These are phyloP conservation scores for Sporothrix brunneoviolacea DNA, from an alignment of 2,329 filamentous ascomycete genomes.

Conservation along the genomic window DNA sequence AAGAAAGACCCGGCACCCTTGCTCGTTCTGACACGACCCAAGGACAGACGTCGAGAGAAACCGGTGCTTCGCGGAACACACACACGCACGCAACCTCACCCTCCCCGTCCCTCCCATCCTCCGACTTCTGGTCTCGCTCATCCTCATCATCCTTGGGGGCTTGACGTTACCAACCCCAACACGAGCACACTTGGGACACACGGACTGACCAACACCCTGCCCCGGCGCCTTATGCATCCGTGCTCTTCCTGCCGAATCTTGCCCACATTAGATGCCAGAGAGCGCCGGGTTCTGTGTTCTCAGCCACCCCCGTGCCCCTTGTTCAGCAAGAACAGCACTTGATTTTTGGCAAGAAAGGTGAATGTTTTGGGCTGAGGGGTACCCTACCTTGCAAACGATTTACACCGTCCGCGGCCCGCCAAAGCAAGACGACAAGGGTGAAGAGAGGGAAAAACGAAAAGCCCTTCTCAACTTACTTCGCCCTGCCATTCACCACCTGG, in stretches of 20 bases:
- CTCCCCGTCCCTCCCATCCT: neutral
- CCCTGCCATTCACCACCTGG: neutral
- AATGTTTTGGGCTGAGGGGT: too few species aligned
- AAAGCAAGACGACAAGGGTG: neutral
- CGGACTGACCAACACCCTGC: neutral
- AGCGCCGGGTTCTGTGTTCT: neutral
- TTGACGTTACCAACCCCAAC: conserved; percentile 2
- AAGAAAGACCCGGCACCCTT: neutral
- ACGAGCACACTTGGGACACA: neutral
- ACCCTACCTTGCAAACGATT: too few species aligned
- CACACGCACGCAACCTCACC: neutral
- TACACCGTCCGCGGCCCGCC: too few species aligned
- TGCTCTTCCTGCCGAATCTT: neutral
- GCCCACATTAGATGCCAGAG: neutral
- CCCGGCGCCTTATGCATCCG: conserved; percentile 7
- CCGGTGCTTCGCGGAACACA: neutral
- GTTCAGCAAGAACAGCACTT: neutral
- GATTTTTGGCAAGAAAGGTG: too few species aligned
- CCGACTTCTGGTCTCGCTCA: neutral
- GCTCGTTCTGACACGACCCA: neutral
- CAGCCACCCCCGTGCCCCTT: conserved; percentile 10
- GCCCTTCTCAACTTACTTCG: neutral
- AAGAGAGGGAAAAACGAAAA: neutral
- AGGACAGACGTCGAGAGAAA: neutral
- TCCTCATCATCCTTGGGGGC: neutral